phyloP scores from a whole-genome alignment of 2,329 filamentous ascomycete genomes.

The Claviceps africana region DNA sequence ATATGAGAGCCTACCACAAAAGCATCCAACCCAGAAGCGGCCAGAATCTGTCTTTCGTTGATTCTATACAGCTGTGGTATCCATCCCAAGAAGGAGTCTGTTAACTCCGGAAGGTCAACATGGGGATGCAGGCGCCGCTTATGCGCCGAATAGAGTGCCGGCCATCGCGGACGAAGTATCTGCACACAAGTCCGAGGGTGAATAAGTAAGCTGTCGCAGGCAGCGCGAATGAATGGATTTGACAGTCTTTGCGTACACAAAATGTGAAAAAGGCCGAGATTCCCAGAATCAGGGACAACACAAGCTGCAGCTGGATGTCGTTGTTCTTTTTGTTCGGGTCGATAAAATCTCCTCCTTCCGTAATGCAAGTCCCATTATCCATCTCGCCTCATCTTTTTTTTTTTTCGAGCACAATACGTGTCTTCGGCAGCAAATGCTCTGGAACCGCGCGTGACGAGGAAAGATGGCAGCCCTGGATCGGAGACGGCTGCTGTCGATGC shows the following conservation, averaged over 20 bases:
- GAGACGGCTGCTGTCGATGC: neutral
- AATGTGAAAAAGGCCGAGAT: constrained; percentile 60
- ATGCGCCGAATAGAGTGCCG: constrained; percentile 74
- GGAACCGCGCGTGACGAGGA: too few relatives aligned
- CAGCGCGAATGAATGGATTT: neutral
- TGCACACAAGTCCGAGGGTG: constrained; percentile 19
- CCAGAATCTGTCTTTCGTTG: constrained; percentile 76
- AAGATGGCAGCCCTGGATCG: neutral
- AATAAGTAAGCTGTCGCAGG: neutral
- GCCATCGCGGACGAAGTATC: constrained; percentile 84
- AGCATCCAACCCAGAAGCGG: constrained; percentile 83
- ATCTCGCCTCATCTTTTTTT: constrained; percentile 5
- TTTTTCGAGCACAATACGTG: neutral
- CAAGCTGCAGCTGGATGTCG: constrained; percentile 50
- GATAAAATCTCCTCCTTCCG: constrained; percentile 11
- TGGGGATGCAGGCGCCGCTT: constrained; percentile 55
- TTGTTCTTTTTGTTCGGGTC: constrained; percentile 17
- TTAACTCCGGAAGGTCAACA: constrained; percentile 58
- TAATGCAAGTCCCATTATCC: neutral
- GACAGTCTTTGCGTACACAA: constrained; percentile 39
- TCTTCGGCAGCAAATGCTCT: neutral
- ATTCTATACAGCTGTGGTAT: constrained; percentile 74
- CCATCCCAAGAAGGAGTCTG: constrained; percentile 83
- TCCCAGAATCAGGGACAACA: constrained; percentile 58
- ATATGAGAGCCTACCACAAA: constrained; percentile 53